phyloP scores from a whole-genome alignment of 2,329 filamentous ascomycete species.

The Chaetomiaceae sp. region DNA sequence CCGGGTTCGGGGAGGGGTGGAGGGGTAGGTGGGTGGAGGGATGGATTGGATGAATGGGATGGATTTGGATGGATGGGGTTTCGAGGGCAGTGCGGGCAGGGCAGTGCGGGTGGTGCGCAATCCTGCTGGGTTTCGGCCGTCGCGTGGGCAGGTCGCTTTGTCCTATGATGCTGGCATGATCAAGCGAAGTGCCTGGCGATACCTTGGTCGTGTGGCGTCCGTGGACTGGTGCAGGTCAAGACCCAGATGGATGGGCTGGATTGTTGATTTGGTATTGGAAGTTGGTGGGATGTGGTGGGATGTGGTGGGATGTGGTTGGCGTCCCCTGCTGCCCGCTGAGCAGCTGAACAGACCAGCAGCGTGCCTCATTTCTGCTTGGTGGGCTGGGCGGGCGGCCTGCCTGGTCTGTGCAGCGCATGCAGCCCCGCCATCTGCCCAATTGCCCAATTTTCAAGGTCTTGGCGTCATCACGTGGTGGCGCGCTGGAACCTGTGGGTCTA shows the following conservation, averaged over 20 bases:
- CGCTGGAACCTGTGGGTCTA: too few relatives aligned
- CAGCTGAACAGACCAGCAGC: background rate
- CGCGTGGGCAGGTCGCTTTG: constrained; percentile 15
- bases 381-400: background rate
- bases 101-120: constrained; percentile 1
- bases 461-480: constrained; percentile 5
- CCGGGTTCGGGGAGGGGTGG: background rate
- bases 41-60: too few relatives aligned
- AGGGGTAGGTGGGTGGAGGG: background rate
- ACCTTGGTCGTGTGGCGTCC: background rate
- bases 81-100: background rate
- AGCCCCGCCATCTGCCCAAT: constrained; percentile 11
- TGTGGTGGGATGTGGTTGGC: background rate
- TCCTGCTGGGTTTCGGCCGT: constrained; percentile 13
- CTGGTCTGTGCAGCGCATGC: constrained; percentile 9
- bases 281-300: background rate
- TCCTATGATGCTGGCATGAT: constrained; percentile 22
- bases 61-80: too few relatives aligned
- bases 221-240: background rate
- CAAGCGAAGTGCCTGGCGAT: constrained; percentile 8
- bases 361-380: constrained; percentile 12
- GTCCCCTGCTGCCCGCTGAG: background rate
- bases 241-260: too few relatives aligned
- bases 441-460: background rate
- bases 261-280: constrained; percentile 2